Evolutionary conservation across 2,329 filamentous ascomycete species (phyloP).

Genomic region (Ophiocordyceps australis): DNA sequence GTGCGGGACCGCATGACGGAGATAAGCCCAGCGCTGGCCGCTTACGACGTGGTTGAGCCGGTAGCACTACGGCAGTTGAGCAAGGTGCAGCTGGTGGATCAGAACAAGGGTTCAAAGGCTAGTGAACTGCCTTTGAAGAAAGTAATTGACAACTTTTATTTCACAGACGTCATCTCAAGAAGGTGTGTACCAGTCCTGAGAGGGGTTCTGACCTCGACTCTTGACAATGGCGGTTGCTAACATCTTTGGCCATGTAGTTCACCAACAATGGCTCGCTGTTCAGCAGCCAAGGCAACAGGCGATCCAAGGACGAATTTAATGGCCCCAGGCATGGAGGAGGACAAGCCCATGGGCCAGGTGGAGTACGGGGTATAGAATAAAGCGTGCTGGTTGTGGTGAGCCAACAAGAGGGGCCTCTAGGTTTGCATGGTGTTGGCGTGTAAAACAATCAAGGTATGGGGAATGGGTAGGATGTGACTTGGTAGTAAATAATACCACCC

Average conservation of each 20-base stretch:
- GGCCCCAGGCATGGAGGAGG: slow-evolving; percentile 50
- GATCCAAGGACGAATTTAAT: slow-evolving; percentile 67
- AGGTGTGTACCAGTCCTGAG: slow-evolving; percentile 61
- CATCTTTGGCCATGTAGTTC: slow-evolving; percentile 38
- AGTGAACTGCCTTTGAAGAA: slow-evolving; percentile 61
- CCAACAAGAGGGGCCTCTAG: no score
- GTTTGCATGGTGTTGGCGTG: no score
- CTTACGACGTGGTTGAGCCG: slow-evolving; percentile 83
- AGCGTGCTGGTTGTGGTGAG: no score
- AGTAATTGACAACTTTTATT: slow-evolving; percentile 91
- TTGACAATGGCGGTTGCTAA: slow-evolving; percentile 6
- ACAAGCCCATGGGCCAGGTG: slow-evolving; percentile 41
- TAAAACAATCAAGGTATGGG: not conserved
- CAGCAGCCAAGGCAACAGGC: slow-evolving; percentile 71
- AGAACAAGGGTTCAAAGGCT: slow-evolving; percentile 76
- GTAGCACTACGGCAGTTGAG: slow-evolving; percentile 56
- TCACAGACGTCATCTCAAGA: slow-evolving; percentile 91
- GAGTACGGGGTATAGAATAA: slow-evolving; percentile 32
- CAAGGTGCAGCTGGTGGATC: slow-evolving; percentile 89
- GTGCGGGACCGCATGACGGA: slow-evolving; percentile 88
- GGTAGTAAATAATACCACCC: no score
- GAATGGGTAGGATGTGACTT: slow-evolving; percentile 13
- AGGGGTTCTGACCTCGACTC: no score
- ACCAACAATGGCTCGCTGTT: slow-evolving; percentile 95
- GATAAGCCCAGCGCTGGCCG: slow-evolving; percentile 75